A percentile compares a stretch with the other conserved stretches of the same genome.
phyloP scores from a whole-genome alignment of 495 filamentous ascomycete genomes.

The Penicillium verhagenii region DNA sequence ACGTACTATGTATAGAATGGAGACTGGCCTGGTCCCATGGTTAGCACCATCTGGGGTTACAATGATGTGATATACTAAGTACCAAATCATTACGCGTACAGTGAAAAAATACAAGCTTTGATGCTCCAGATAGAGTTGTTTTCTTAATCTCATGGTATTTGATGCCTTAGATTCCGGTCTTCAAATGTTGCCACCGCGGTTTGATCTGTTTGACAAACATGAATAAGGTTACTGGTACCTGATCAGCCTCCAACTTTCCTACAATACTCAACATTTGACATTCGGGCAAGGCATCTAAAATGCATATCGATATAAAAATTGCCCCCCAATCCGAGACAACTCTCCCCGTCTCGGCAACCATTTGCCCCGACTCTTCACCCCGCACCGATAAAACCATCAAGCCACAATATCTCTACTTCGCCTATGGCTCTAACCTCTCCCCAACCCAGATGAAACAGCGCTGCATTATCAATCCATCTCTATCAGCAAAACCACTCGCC shows the following conservation, averaged over 20 bases:
- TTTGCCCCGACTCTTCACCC: conserved; percentile 5
- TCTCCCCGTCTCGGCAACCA: conserved; percentile 1
- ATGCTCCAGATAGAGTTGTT: neutral
- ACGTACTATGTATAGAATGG: neutral
- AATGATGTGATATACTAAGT: neutral
- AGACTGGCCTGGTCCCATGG: neutral
- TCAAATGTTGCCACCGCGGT: no score
- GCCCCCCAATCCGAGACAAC: conserved; percentile 4
- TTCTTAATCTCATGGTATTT: no score
- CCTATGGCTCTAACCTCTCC: conserved; percentile 73
- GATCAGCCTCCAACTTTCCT: neutral
- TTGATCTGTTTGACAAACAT: no score
- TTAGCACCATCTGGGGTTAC: neutral
- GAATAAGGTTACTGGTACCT: no score
- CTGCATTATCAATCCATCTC: conserved; percentile 53
- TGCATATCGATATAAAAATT: conserved; percentile 8
- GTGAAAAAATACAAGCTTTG: neutral
- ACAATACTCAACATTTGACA: neutral
- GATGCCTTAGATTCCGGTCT: no score
- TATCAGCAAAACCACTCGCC: conserved; percentile 47
- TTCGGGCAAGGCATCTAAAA: neutral
- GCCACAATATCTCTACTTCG: conserved; percentile 58
- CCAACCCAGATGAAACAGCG: conserved; percentile 62
- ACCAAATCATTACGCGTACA: neutral
- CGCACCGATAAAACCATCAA: conserved; percentile 2